Evolutionary conservation across 495 filamentous ascomycete genomes (phyloP), one percentile per base, ranked within the genome.

Genomic region (Hyphodiscus hymeniophilus): DNA sequence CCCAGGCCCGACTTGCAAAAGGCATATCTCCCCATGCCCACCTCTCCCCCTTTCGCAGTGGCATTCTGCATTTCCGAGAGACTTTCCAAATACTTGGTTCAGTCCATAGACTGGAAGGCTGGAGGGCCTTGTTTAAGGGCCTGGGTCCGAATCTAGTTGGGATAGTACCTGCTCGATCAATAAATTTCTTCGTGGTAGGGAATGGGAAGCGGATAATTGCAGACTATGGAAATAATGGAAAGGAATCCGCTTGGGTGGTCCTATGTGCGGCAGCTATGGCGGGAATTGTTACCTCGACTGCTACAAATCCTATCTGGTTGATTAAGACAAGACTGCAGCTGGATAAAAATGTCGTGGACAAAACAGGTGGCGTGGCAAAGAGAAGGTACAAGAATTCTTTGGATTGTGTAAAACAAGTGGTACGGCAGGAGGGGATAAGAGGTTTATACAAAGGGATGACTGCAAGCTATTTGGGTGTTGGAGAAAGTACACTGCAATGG

Each of bases 231-330:
- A 84, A 84, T 52, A 55, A 69, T 36, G 82, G 79, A 15, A 52
- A 79, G 49, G 84, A 90, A 50, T 74, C 79, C 12, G 75, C 83
- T 0, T 75, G 74, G 61, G 77, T 91, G 5, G 88, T 94, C 62
- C 72, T 90, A 0, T 73, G 73, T 47, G 80, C 85, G 3, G 89
- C 84, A 10, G 79, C 81, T 20, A 66, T 72, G 24, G 87, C 88
- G 1, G 89, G 89, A 23, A 70, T 95, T 30, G 78, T 80, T 16
- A 94, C 89, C 0, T 81, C 82, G 16, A 92, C 88, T 3, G 87
- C 82, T 15, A 95, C 89, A 15, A 94, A 94, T 64, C 89, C 89
- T 2, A 94, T 95, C 50, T 95, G 89, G 89, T 72, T 95, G 38
- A 76, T 95, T 45, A 95, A 95, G 70, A 95, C 89, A 20, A 75